A percentile compares a stretch with the other conserved stretches of the same genome.
phyloP scores from a whole-genome alignment of 2,329 filamentous ascomycete genomes.

The Pezicula carpinea region DNA sequence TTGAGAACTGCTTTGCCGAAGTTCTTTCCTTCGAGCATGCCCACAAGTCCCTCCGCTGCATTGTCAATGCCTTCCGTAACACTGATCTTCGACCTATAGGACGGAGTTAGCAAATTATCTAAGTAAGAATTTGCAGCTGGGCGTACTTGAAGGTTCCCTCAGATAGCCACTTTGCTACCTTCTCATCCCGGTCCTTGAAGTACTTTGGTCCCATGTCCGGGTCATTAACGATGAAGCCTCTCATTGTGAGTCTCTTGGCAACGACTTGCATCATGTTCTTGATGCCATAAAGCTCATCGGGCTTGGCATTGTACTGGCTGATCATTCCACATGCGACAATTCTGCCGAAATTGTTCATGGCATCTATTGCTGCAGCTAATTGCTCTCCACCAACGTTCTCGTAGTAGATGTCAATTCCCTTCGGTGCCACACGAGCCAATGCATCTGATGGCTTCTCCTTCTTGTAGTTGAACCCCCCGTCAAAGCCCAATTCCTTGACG shows the following conservation, averaged over 20 bases:
- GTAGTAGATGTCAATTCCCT: conserved; percentile 77
- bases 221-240: conserved; percentile 64
- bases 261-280: conserved; percentile 58
- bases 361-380: conserved; percentile 60
- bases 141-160: conserved; percentile 57
- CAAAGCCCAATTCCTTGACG: conserved; percentile 67
- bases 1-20: conserved; percentile 68
- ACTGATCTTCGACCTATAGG: conserved; percentile 39
- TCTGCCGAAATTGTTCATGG: conserved; percentile 59
- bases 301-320: conserved; percentile 58
- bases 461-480: conserved; percentile 78
- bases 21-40: conserved; percentile 65
- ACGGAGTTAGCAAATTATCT: background rate
- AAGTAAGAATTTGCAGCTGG: background rate
- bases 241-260: conserved; percentile 56
- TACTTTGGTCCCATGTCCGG: conserved; percentile 57
- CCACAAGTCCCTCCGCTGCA: conserved; percentile 58
- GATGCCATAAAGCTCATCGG: conserved; percentile 53
- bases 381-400: conserved; percentile 77
- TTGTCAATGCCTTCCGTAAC: conserved; percentile 65
- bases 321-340: conserved; percentile 63
- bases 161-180: conserved; percentile 62
- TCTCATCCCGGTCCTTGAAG: conserved; percentile 56
- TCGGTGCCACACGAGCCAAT: conserved; percentile 59
- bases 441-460: conserved; percentile 63